Percentiles rank a stretch among this genome's conserved stretches.
Conservation (phyloP, 371 early-diverging fungal species). For the Saksenaea oblongispora region DNA sequence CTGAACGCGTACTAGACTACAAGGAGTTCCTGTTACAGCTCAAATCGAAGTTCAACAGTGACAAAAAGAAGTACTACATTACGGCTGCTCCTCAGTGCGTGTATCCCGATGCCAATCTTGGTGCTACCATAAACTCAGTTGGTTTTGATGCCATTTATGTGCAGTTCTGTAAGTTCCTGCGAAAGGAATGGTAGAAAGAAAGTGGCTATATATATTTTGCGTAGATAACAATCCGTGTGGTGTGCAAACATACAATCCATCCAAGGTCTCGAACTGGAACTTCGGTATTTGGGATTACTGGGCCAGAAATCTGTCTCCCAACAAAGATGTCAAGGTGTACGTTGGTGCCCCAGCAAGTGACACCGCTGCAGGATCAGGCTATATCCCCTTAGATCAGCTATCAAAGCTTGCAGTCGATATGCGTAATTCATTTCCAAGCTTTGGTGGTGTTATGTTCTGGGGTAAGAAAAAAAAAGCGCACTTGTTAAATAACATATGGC, state of each 20-base stretch:
- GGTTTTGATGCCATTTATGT: constrained; percentile 73
- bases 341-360: constrained; percentile 65
- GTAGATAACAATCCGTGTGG: constrained; percentile 76
- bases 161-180: constrained; percentile 60
- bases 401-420: constrained; percentile 26
- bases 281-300: constrained; percentile 66
- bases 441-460: constrained; percentile 73
- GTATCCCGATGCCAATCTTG: constrained; percentile 67
- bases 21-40: constrained; percentile 51
- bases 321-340: constrained; percentile 58
- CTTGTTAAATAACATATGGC: not conserved
- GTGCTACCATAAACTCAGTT: constrained; percentile 46
- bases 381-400: constrained; percentile 36
- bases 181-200: not conserved
- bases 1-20: constrained; percentile 47
- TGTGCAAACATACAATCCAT: constrained; percentile 41
- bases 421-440: constrained; percentile 41
- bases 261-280: constrained; percentile 41
- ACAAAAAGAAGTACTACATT: constrained; percentile 59
- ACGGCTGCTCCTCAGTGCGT: constrained; percentile 79
- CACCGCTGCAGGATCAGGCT: constrained; percentile 61
- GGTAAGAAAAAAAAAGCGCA: constrained; percentile 26
- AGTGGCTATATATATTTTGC: not conserved
- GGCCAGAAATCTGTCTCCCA: constrained; percentile 59
- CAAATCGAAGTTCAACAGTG: constrained; percentile 35